A percentile compares a stretch with the other conserved stretches of the same genome.
phyloP scores from a whole-genome alignment of 768 basidiomycete species.

The Collybiopsis luxurians region DNA sequence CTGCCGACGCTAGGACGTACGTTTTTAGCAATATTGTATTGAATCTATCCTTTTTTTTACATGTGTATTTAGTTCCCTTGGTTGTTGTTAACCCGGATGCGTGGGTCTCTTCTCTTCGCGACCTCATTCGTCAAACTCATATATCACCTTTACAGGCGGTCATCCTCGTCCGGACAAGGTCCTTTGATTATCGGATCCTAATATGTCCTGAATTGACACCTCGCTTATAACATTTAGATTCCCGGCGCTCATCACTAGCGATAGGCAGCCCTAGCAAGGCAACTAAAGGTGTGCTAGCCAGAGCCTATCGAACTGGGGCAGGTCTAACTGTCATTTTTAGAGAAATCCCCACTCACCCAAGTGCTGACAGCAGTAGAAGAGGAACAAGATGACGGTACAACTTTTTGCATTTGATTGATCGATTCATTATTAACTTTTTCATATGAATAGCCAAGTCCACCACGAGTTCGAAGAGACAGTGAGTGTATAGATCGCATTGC shows the following conservation, averaged over 20 bases:
- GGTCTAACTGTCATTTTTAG: background rate
- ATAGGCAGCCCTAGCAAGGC: background rate
- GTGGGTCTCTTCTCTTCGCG: background rate
- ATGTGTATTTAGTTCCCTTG: background rate
- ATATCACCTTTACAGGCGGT: background rate
- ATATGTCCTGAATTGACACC: too few species aligned
- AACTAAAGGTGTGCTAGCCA: background rate
- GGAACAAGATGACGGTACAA: background rate
- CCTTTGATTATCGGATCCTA: background rate
- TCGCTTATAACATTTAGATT: background rate
- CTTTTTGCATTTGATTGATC: background rate
- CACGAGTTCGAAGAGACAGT: background rate
- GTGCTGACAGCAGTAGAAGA: constrained; percentile 7
- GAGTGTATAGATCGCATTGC: background rate
- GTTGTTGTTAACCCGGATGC: constrained; percentile 8
- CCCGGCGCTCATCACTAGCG: constrained; percentile 3
- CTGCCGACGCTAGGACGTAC: background rate
- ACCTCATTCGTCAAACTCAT: background rate
- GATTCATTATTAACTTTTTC: background rate
- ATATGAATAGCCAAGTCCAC: background rate
- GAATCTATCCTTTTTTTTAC: background rate
- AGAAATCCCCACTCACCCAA: constrained; percentile 2
- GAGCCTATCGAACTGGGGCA: background rate
- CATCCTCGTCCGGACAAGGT: constrained; percentile 6
- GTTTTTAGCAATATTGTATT: background rate